phyloP scores from a whole-genome alignment of 2,329 filamentous ascomycete genomes.

The Blastomyces emzantsi region DNA sequence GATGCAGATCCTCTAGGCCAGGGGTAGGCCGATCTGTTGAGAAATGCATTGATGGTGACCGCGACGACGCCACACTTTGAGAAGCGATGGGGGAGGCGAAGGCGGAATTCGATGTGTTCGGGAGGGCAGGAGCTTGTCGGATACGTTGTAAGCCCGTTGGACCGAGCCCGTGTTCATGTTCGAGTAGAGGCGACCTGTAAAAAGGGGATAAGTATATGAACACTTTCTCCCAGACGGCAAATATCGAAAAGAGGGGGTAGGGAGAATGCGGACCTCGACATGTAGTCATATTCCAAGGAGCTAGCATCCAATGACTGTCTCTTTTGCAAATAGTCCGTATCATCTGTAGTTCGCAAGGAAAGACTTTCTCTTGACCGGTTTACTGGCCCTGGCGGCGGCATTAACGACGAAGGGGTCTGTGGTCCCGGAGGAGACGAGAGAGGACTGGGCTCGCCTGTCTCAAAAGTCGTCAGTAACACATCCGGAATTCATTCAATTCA shows the following conservation, averaged over 20 bases:
- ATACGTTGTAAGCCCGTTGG: conserved; percentile 86
- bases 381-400: conserved; percentile 35
- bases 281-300: conserved; percentile 57
- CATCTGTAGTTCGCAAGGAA: conserved; percentile 43
- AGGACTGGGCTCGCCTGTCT: conserved; percentile 33
- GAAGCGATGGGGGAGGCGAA: conserved; percentile 60
- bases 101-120: conserved; percentile 52
- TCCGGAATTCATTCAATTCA: background rate
- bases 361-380: conserved; percentile 44
- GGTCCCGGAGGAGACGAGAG: conserved; percentile 31
- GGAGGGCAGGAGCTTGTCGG: conserved; percentile 62
- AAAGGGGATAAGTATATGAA: conserved; percentile 6
- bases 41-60: conserved; percentile 45
- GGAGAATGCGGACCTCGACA: conserved; percentile 57
- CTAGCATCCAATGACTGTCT: conserved; percentile 71
- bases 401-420: conserved; percentile 30
- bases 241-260: conserved; percentile 11
- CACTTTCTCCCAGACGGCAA: background rate
- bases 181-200: conserved; percentile 68
- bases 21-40: conserved; percentile 61
- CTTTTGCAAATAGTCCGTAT: conserved; percentile 50
- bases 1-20: conserved; percentile 70
- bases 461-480: conserved; percentile 6
- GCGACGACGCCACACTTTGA: conserved; percentile 51
- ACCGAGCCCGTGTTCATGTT: conserved; percentile 80